Base-by-base conservation (phyloP, 163 green algal species). In the Chloroidium sp. region DNA sequence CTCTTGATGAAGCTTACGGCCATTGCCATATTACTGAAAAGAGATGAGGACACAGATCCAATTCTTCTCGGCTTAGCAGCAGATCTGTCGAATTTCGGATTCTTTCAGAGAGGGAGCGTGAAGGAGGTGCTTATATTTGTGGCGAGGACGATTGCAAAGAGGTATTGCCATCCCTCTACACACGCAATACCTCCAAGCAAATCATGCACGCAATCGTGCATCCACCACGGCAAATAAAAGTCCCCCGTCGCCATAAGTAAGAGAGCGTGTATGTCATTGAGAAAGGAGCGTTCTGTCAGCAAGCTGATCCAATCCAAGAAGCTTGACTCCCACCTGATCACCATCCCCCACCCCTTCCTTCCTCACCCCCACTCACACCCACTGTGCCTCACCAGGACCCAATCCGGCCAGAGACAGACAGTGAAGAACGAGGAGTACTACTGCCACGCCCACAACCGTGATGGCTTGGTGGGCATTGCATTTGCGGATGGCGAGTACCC, bases 71-170 rank as follows among this genome's bases (percentile, higher is more conserved):
- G 93, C 2, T 86, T 91, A 14, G 93, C 90, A 1, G 87, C 87
- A 61, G 96, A 99, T 80, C 85, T 99, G n/a, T 94, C 83, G 4
- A 92, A 89, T 69, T 99, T 99, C 83, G 96, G 95, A 2, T 99
- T 95, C 87, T 99, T 99, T 78, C 95, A 99, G 86, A 87, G 95
- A 1, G 84, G 82, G 58, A 91, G 87, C 4, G 96, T 99, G 3
- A 88, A 90, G 13, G 96, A 99, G 85, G 95, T 98, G 86, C 90
- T 99, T 1, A 91, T 83, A 3, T 99, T 99, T 87, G 90, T 97
- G 10, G 85, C 84, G 57, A 87, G 95, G 36, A 99, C 96, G 0
- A 93, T 99, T 14, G 91, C 93, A 1, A 94, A 95, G 83, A 88
- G 94, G 64, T 72, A 10, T 10, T 6, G 64, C 64, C 36, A 36